Conservation (phyloP, 805 yeast species). For the Maudiozyma bulderi region DNA sequence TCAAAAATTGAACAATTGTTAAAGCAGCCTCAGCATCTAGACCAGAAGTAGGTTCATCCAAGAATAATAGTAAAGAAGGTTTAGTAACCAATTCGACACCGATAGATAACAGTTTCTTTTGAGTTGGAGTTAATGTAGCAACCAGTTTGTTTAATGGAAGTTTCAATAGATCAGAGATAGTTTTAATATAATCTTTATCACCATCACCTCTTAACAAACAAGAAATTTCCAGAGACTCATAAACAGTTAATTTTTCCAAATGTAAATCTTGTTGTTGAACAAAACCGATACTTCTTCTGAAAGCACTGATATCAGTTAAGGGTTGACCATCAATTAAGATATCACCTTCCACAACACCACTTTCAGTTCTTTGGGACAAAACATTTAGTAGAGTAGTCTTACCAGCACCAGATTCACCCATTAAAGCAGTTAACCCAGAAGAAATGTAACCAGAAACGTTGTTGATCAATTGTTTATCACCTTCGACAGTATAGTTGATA, state of each 20-base stretch:
- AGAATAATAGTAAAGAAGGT: slow-evolving; percentile 43
- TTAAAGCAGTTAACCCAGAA: slow-evolving; percentile 53
- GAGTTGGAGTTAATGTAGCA: slow-evolving; percentile 45
- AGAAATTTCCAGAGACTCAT: slow-evolving; percentile 44
- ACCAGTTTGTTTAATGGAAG: slow-evolving; percentile 37
- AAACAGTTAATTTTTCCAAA: slow-evolving; percentile 40
- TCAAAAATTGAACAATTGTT: slow-evolving; percentile 45
- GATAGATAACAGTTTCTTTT: slow-evolving; percentile 43
- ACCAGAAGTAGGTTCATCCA: slow-evolving; percentile 57
- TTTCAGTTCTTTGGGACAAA: slow-evolving; percentile 41
- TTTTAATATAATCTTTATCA: slow-evolving; percentile 21
- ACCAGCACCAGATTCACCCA: slow-evolving; percentile 65
- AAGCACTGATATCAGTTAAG: slow-evolving; percentile 33
- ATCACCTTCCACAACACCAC: slow-evolving; percentile 50
- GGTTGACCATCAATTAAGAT: slow-evolving; percentile 47
- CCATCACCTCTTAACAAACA: slow-evolving; percentile 39
- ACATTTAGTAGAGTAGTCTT: slow-evolving; percentile 50
- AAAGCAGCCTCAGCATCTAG: slow-evolving; percentile 51
- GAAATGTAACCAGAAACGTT: slow-evolving; percentile 55
- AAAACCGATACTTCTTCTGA: slow-evolving; percentile 47
- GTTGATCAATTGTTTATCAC: slow-evolving; percentile 30
- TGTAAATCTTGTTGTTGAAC: slow-evolving; percentile 55
- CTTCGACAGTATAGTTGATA: slow-evolving; percentile 42
- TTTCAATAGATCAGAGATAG: slow-evolving; percentile 36
- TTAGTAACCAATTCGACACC: slow-evolving; percentile 49